Percentiles rank a stretch among this genome's conserved stretches.
phyloP scores from a whole-genome alignment of 2,329 filamentous ascomycete genomes.

The Madurella fahalii region DNA sequence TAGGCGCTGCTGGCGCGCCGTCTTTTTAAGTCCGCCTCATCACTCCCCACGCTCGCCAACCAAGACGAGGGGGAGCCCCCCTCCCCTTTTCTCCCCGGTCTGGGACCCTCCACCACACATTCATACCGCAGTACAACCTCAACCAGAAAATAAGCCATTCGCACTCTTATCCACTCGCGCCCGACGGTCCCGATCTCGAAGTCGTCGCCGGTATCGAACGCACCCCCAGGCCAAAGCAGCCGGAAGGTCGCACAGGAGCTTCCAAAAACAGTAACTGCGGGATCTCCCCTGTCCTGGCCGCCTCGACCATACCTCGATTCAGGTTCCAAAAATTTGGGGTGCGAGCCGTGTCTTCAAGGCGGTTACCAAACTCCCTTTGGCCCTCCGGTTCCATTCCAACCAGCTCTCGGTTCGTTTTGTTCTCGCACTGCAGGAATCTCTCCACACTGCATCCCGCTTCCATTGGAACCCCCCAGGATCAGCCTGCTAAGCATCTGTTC shows the following conservation, averaged over 20 bases:
- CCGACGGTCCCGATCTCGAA: conserved; percentile 22
- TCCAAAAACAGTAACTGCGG: conserved; percentile 30
- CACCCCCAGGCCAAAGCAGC: conserved; percentile 16
- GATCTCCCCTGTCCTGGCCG: conserved; percentile 21
- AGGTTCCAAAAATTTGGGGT: conserved; percentile 25
- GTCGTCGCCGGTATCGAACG: conserved; percentile 13
- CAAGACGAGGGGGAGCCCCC: conserved; percentile 1
- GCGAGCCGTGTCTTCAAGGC: conserved; percentile 24
- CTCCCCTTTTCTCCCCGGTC: conserved; percentile 4
- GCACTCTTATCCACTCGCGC: conserved; percentile 8
- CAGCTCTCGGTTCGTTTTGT: conserved; percentile 25
- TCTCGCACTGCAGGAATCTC: conserved; percentile 26
- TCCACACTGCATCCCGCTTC: conserved; percentile 20
- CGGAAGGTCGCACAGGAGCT: conserved; percentile 26
- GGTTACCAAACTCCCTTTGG: conserved; percentile 23
- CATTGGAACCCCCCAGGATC: conserved; percentile 13
- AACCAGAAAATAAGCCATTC: conserved; percentile 6
- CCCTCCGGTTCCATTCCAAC: conserved; percentile 24
- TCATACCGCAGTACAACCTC: conserved; percentile 3
- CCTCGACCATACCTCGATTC: conserved; percentile 21
- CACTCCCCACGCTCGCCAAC: background rate
- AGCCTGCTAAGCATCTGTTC: conserved; percentile 5
- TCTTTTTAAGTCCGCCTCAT: conserved; percentile 3
- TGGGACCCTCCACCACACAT: conserved; percentile 1
- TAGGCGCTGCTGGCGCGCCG: conserved; percentile 1